These are phyloP conservation scores for Epichloe uncinata DNA, from an alignment of 2,329 filamentous ascomycete species.

Conservation along the genomic window DNA sequence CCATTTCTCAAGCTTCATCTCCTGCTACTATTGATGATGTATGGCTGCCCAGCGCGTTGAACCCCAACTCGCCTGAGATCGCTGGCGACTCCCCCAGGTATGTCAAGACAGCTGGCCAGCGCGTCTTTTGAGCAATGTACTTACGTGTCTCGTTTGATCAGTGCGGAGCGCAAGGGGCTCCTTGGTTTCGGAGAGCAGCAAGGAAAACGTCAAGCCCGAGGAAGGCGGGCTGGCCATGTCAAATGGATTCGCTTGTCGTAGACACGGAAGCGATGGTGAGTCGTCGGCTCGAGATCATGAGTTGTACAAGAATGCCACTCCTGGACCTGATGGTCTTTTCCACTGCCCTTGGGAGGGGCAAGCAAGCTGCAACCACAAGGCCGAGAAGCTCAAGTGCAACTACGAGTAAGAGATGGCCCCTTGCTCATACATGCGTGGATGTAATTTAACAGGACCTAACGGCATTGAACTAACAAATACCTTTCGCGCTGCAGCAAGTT, in stretches of 20 bases:
- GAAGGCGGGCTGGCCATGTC: constrained; percentile 16
- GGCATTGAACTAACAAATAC: constrained; percentile 11
- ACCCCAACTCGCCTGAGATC: constrained; percentile 33
- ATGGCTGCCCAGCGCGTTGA: constrained; percentile 25
- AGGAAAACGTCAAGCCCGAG: constrained; percentile 15
- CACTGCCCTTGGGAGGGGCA: constrained; percentile 79
- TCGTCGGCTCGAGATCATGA: constrained; percentile 48
- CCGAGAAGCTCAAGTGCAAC: constrained; percentile 96
- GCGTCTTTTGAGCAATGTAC: constrained; percentile 1
- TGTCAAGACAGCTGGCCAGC: constrained; percentile 17
- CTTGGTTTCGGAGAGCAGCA: constrained; percentile 17
- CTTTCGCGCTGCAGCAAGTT: constrained; percentile 57
- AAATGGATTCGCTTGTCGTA: constrained; percentile 31
- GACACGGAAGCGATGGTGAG: constrained; percentile 39
- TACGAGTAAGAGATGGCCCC: constrained; percentile 64
- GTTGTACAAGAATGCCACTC: constrained; percentile 54
- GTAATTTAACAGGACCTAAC: too few species aligned
- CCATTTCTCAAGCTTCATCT: constrained; percentile 37
- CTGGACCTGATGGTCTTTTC: constrained; percentile 66
- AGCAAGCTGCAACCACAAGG: constrained; percentile 66
- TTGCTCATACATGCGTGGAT: constrained; percentile 7
- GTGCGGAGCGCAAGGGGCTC: constrained; percentile 19
- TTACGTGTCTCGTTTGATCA: constrained; percentile 13
- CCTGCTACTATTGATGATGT: constrained; percentile 36
- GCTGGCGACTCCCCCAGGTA: constrained; percentile 42